Evolutionary conservation across 257 asterid genomes (phyloP), one percentile per base, ranked within the genome.

Genomic region (Marsdenia floribunda): DNA sequence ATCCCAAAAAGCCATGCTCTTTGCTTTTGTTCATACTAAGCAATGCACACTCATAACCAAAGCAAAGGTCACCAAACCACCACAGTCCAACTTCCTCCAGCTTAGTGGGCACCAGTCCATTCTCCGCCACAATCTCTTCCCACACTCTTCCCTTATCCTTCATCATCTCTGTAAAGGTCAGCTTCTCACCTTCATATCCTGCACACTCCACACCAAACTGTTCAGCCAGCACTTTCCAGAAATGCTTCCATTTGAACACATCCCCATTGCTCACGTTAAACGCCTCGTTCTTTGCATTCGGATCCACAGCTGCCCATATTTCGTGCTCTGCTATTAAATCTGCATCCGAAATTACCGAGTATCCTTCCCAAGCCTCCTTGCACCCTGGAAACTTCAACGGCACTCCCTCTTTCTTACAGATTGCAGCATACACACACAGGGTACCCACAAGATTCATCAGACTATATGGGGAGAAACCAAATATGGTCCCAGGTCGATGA

Each of bases 21-120:
- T 94, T 94, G 81, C 97, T 92, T 88, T 94, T 94, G 87, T 90
- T 94, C 99, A 92, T 92, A n/a, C 88, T 85, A 74, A 86, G 93
- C 88, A 94, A 73, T 0, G 18, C 0, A 50, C 85, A 58, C 38
- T 47, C 80, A 22, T n/a, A 2, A 5, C 75, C 59, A 50, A 90
- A 78, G 0, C 55, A 3, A 76, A 80, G 0, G 87, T 94, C 99
- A 72, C 21, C 76, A 82, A 89, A 89, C 99, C 97, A 90, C 97
- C 96, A 94, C 11, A 1, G 65, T 57, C 96, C 97, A 72, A 94
- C 87, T 38, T 92, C 97, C 79, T 90, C 91, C 70, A 94, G 77
- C 59, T 87, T 87, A 14, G 84, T 87, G 1, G 86, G 71, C 10
- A 77, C 44, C 87, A 94, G 77, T 2, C 85, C 96, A 2, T 94